Evolutionary conservation across 805 yeast genomes (phyloP).

Genomic region (Metschnikowia lochheadii): DNA sequence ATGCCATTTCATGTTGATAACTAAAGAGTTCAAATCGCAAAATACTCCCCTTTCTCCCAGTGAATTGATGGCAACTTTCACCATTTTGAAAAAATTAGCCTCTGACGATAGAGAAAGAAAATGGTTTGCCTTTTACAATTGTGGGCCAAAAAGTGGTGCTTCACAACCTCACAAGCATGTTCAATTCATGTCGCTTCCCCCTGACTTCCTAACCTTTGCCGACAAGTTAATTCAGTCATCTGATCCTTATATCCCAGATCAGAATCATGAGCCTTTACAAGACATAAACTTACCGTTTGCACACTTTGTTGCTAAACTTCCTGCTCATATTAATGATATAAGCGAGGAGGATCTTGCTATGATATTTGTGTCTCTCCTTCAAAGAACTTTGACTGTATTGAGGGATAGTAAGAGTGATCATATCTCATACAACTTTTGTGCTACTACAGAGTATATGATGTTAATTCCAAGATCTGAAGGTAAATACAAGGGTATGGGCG

Average conservation of each 20-base stretch:
- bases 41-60: slow-evolving; percentile 61
- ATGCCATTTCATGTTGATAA: slow-evolving; percentile 73
- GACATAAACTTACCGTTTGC: slow-evolving; percentile 68
- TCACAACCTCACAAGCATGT: slow-evolving; percentile 91
- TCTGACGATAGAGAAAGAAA: slow-evolving; percentile 30
- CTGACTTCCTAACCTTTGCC: slow-evolving; percentile 54
- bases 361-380: slow-evolving; percentile 68
- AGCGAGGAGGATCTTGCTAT: slow-evolving; percentile 59
- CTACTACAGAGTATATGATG: slow-evolving; percentile 82
- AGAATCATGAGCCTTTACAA: slow-evolving; percentile 54
- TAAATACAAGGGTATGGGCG: slow-evolving; percentile 51
- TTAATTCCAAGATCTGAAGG: slow-evolving; percentile 74
- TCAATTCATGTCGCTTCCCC: slow-evolving; percentile 76
- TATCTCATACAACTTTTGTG: slow-evolving; percentile 72
- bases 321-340: slow-evolving; percentile 35
- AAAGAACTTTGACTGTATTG: slow-evolving; percentile 63
- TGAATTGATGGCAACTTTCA: slow-evolving; percentile 62
- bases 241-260: slow-evolving; percentile 51
- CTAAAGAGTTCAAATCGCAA: slow-evolving; percentile 72
- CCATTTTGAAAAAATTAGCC: slow-evolving; percentile 50
- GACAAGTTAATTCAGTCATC: slow-evolving; percentile 41
- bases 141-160: slow-evolving; percentile 89
- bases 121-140: slow-evolving; percentile 82
- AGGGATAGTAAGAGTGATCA: slow-evolving; percentile 46
- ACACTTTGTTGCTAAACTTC: slow-evolving; percentile 72